Conservation (phyloP, 164 flowering plant species). For the Sextonia rubra region DNA sequence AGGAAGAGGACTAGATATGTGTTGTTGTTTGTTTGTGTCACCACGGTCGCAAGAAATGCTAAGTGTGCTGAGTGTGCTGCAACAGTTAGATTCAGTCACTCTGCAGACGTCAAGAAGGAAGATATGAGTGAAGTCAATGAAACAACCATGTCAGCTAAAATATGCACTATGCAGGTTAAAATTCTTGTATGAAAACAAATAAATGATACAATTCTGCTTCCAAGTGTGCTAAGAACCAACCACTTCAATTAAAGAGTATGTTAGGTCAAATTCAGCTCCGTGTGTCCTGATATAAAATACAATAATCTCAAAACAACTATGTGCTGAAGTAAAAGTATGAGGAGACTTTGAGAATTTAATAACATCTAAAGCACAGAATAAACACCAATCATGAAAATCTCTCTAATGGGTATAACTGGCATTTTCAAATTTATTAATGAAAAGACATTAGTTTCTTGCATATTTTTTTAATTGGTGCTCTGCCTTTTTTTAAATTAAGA, state of each 20-base stretch:
- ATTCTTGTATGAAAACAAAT: too few species aligned
- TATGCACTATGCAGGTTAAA: neutral
- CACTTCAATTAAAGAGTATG: neutral
- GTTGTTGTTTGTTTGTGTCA: slow-evolving; percentile 33
- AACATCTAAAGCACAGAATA: neutral
- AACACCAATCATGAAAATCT: neutral
- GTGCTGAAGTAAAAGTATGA: neutral
- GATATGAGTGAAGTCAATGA: neutral
- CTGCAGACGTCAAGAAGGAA: slow-evolving; percentile 26
- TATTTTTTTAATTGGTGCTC: too few species aligned
- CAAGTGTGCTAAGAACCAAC: too few species aligned
- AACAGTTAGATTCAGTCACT: slow-evolving; percentile 31
- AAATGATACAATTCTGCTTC: too few species aligned
- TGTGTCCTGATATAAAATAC: neutral
- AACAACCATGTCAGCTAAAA: neutral
- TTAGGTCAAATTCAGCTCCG: neutral
- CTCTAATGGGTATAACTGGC: neutral
- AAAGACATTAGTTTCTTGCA: too few species aligned
- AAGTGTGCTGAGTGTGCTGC: slow-evolving; percentile 12
- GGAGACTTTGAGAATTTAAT: neutral
- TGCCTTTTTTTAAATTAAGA: too few species aligned
- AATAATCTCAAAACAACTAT: neutral
- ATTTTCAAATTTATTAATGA: too few species aligned
- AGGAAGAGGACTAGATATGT: slow-evolving; percentile 35
- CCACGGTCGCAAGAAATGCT: slow-evolving; percentile 34